phyloP scores from a whole-genome alignment of 352 stramenopile genomes.

The Globisporangium takayamanum region DNA sequence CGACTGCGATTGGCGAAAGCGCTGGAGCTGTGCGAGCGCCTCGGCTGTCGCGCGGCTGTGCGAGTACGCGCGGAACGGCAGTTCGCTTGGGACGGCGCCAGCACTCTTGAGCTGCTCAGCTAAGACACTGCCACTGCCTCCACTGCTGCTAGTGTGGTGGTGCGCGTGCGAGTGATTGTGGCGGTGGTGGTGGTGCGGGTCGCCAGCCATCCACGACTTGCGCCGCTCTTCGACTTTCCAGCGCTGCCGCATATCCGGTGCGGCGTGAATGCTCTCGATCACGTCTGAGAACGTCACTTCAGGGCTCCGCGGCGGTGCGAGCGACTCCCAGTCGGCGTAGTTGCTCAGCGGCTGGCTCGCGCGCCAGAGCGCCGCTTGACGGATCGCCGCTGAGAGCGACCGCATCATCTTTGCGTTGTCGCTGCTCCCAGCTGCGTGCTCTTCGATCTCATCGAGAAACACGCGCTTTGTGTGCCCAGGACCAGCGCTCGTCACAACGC shows the following conservation, averaged over 20 bases:
- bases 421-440: constrained; percentile 45
- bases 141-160: neutral
- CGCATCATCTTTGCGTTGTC: constrained; percentile 66
- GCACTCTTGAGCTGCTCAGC: constrained; percentile 6
- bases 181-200: constrained; percentile 19
- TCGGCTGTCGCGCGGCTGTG: constrained; percentile 21
- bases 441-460: constrained; percentile 70
- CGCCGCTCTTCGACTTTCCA: constrained; percentile 58
- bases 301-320: constrained; percentile 43
- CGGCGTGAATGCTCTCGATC: constrained; percentile 48
- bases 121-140: neutral
- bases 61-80: constrained; percentile 28
- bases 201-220: constrained; percentile 72
- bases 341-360: constrained; percentile 64
- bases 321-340: constrained; percentile 61
- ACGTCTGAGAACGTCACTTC: constrained; percentile 77
- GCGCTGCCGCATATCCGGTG: constrained; percentile 31
- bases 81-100: constrained; percentile 4
- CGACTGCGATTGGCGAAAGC: constrained; percentile 1
- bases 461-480: constrained; percentile 9
- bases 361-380: constrained; percentile 71
- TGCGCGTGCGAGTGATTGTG: constrained; percentile 10
- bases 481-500: constrained; percentile 12
- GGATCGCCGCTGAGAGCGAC: constrained; percentile 68
- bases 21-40: constrained; percentile 12